Evolutionary conservation across 148 eudicot species (phyloP), one percentile per base, ranked within the genome.

Genomic region (Fagopyrum tataricum): DNA sequence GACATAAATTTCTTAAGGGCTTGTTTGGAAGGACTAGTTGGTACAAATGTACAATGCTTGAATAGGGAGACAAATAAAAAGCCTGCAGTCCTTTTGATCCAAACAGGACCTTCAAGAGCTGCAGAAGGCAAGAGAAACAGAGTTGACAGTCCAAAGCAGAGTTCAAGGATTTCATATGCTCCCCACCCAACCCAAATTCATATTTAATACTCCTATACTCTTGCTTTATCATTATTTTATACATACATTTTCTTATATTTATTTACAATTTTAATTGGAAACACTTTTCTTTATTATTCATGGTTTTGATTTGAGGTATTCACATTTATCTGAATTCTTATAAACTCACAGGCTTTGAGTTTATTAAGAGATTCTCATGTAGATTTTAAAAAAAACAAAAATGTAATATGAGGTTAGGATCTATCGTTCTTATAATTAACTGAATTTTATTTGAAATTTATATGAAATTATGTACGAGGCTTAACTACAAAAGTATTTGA

Each of bases 161-260:
- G 64, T 58, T 58, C 64, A 21, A 58, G 64, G 64, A 58, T 58
- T 58, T 58, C 64, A 21, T 58, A 58, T 58, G 64, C 64, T 58
- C 37, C 58, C 64, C 64, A 58, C 39, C 64, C 64, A 58, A 14
- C 37, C 14, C 39, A 21, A 4, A 2, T 58, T 23, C 13, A 58
- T n/a, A 58, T 58, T 58, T 58, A 58, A 5, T 58, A 58, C 14
- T n/a, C n/a, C n/a, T 10, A 13, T 12, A 2, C 4, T 20, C 17
- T 61, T 61, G 67, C 67, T 61, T 61, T 26, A 12, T 23, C 3
- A 61, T 8, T 10, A 61, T 24, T 15, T 31, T 24, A 20, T 23
- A 6, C 37, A 58, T 12, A 20, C 1, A 21, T 58, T 53, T 23
- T 53, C 56, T 18, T 23, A 53, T 24, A 1, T 24, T 59, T 0